Evolutionary conservation across 2,329 filamentous ascomycete species (phyloP).

Genomic region (Colletotrichum higginsianum): DNA sequence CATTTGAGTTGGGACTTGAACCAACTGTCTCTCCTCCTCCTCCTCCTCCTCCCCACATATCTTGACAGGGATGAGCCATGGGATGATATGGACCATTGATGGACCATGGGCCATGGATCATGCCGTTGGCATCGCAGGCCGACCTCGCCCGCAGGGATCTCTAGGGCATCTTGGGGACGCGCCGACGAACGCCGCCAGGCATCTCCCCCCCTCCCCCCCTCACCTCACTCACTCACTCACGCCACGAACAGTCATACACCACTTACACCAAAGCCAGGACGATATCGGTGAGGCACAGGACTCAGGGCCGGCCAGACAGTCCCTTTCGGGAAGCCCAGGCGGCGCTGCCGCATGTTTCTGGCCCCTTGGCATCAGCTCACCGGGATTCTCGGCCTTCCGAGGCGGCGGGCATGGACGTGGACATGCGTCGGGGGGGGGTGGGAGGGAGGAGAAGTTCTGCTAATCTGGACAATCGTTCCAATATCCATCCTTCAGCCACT

Average conservation of each 20-base stretch:
- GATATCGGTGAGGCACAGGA: conserved; percentile 31
- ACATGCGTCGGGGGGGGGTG: not conserved
- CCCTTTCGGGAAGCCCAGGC: conserved; percentile 33
- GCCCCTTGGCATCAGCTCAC: conserved; percentile 36
- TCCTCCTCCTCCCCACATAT: no score
- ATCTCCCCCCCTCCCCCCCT: no score
- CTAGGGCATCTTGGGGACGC: conserved; percentile 1
- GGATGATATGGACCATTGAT: no score
- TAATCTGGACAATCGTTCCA: not conserved
- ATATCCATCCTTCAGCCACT: conserved; percentile 1
- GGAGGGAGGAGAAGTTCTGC: not conserved
- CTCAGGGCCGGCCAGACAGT: conserved; percentile 17
- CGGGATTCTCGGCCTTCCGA: conserved; percentile 1
- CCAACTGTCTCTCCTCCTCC: no score
- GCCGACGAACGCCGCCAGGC: conserved; percentile 2
- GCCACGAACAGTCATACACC: conserved; percentile 35
- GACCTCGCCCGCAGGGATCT: conserved; percentile 22
- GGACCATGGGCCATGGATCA: not conserved
- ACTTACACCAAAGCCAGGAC: conserved; percentile 5
- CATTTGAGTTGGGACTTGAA: no score
- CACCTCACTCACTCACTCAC: conserved; percentile 4
- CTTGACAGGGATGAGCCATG: no score
- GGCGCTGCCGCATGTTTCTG: conserved; percentile 25
- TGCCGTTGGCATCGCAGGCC: not conserved
- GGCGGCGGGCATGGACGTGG: not conserved